These are phyloP conservation scores for Calycina herbarum DNA, from an alignment of 2,329 filamentous ascomycete species.

Conservation along the genomic window DNA sequence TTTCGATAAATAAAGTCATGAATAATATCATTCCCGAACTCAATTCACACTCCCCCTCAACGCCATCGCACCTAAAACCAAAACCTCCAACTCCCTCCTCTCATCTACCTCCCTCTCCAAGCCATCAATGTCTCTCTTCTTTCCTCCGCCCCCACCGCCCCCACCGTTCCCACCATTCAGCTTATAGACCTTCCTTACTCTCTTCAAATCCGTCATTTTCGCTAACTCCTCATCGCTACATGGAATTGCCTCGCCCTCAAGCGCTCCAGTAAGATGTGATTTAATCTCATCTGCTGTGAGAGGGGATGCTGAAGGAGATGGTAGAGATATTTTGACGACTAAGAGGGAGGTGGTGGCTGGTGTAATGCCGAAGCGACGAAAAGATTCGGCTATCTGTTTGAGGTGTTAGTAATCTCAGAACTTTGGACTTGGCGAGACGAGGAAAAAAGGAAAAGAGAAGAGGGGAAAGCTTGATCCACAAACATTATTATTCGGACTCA, in stretches of 20 bases:
- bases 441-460: constrained; percentile 18
- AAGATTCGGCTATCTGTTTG: constrained; percentile 81
- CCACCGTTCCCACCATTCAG: constrained; percentile 66
- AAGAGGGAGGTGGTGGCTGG: constrained; percentile 71
- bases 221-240: constrained; percentile 66
- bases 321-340: constrained; percentile 73
- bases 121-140: constrained; percentile 19
- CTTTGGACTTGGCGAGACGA: not conserved
- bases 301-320: constrained; percentile 37
- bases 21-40: no score
- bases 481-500: constrained; percentile 57
- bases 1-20: no score
- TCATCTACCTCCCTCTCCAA: constrained; percentile 41
- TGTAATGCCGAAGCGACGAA: constrained; percentile 81
- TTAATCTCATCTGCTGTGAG: constrained; percentile 51
- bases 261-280: constrained; percentile 58
- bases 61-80: constrained; percentile 76
- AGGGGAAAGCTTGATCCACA: constrained; percentile 14
- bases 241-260: constrained; percentile 60
- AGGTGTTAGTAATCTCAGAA: not conserved
- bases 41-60: constrained; percentile 55
- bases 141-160: constrained; percentile 40
- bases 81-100: constrained; percentile 61
- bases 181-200: constrained; percentile 85
- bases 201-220: constrained; percentile 61